Percentiles rank a stretch among this genome's conserved stretches.
Evolutionary conservation across 768 basidiomycete genomes (phyloP).

Genomic region (Hirschioporus abietinus): DNA sequence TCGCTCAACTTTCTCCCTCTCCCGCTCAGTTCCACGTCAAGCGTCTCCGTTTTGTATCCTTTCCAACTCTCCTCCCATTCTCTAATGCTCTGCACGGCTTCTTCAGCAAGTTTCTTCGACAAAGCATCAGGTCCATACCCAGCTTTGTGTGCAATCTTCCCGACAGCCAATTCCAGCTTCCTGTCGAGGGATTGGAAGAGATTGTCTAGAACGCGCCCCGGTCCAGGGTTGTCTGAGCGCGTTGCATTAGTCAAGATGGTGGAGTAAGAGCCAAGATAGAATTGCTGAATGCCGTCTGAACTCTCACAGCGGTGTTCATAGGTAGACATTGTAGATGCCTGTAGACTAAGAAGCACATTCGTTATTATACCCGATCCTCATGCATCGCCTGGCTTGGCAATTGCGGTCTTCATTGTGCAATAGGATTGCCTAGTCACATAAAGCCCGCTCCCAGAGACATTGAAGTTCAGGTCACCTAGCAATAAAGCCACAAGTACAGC

Average conservation of each 20-base stretch:
- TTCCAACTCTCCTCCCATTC: background rate
- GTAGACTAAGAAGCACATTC: background rate
- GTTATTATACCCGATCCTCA: background rate
- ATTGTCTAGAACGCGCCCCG: background rate
- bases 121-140: background rate
- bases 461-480: background rate
- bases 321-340: background rate
- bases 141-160: background rate
- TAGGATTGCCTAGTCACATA: background rate
- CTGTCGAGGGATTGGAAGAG: background rate
- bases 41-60: background rate
- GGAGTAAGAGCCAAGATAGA: background rate
- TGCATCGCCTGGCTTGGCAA: background rate
- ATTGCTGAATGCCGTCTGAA: background rate
- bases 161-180: background rate
- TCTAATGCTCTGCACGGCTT: background rate
- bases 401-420: background rate
- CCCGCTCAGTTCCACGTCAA: background rate
- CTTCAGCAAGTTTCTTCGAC: background rate
- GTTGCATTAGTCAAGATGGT: background rate
- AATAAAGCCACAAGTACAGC: background rate
- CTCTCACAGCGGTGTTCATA: background rate
- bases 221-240: background rate
- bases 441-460: no score
- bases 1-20: background rate